These are phyloP conservation scores for Wickerhamiella hasegawae DNA, from an alignment of 805 yeast genomes.

Conservation along the genomic window DNA sequence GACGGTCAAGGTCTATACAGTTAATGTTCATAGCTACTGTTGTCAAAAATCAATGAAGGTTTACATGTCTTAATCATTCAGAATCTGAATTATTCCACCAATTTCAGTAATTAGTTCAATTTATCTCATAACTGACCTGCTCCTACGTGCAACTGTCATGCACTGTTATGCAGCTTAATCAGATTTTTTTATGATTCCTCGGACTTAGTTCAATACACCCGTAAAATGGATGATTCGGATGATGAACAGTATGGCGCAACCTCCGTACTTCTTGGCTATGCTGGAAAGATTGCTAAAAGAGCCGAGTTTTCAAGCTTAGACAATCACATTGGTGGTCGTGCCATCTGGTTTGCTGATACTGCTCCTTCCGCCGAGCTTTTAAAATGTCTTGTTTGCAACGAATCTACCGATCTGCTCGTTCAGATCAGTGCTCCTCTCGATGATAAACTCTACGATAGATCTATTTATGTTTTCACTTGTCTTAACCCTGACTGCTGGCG, in stretches of 20 bases:
- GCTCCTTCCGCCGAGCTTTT: constrained; percentile 36
- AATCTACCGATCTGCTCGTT: constrained; percentile 45
- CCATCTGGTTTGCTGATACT: constrained; percentile 46
- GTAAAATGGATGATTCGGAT: constrained; percentile 13
- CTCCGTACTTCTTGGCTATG: constrained; percentile 22
- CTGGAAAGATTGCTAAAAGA: constrained; percentile 15
- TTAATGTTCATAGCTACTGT: background rate
- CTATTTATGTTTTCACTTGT: constrained; percentile 69
- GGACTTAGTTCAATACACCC: no score
- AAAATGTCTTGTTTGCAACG: constrained; percentile 50
- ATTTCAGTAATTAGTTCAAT: background rate
- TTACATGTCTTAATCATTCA: background rate
- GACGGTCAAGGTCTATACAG: background rate
- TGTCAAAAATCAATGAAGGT: background rate
- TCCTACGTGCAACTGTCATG: no score
- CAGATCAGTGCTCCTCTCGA: constrained; percentile 76
- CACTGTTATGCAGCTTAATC: no score
- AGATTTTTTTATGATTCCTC: no score
- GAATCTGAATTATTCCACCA: no score
- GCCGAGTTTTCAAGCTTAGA: constrained; percentile 10
- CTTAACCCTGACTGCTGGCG: constrained; percentile 45
- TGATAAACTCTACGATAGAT: constrained; percentile 45
- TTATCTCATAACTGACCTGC: no score
- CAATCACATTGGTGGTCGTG: constrained; percentile 69
- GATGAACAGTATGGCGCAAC: constrained; percentile 15